Evolutionary conservation across 768 basidiomycete species (phyloP), one percentile per base, ranked within the genome.

Genomic region (Ephemerocybe angulata): DNA sequence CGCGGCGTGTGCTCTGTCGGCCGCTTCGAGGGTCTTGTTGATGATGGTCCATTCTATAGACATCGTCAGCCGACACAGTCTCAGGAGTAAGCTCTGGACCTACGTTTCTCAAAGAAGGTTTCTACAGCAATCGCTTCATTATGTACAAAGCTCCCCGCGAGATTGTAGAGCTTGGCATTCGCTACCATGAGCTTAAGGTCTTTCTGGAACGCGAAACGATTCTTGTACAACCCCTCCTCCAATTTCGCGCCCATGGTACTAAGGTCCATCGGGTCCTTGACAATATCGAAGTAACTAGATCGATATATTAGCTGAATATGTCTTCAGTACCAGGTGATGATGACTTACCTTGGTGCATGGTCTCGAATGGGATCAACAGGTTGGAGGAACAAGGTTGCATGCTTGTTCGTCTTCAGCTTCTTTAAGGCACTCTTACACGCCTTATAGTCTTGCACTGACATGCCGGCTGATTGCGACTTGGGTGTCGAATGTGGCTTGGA

Each of bases 331-430:
- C 11, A 46, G 6, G 30, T 22, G 27, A 6, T 44, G 12, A 60
- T 25, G 42, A 76, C 81, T 51, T 67, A 96, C 90, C 89, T 89
- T 17, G 91, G 91, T 10, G 93, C 94, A 63, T 83, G 81, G 63
- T 97, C 94, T 59, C 93, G 80, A 38, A 96, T 83, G n/a, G 94
- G 94, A 71, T 97, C 94, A n/a, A 98, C 96, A 29, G 96, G 93
- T 55, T 89, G 84, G 38, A 86, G 74, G 71, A 98, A 98, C 51
- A 89, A 63, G 25, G 71, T 67, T 3, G 89, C 85, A 56, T 82
- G 84, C 68, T 90, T 93, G 68, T 93, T 81, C 24, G 80, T 64
- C 63, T 81, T 80, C 29, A 96, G 71, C 66, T 94, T 95, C 77
- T 88, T 88, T 64, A 96, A 69, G 2, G 85, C 87, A 56, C 80